These are phyloP conservation scores for Discostella stelligera DNA, from an alignment of 352 stramenopile species.

Conservation along the genomic window DNA sequence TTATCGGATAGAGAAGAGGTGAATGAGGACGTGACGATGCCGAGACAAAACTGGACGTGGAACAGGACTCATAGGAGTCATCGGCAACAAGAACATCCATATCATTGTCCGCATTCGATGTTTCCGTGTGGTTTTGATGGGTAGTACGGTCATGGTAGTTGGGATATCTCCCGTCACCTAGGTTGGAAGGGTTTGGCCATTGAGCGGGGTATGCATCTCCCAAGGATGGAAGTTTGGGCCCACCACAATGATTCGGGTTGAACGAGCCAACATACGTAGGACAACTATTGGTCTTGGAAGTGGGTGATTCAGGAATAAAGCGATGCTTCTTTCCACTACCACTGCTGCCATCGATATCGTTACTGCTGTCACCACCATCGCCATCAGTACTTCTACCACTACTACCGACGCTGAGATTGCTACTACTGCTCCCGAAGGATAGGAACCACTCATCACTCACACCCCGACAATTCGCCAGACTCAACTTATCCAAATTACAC, in stretches of 20 bases:
- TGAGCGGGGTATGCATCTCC: constrained; percentile 21
- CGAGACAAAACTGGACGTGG: constrained; percentile 46
- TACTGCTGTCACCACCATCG: constrained; percentile 10
- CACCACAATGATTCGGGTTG: background rate
- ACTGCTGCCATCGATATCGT: background rate
- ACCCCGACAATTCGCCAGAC: constrained; percentile 62
- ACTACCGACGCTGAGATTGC: constrained; percentile 6
- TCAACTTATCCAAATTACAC: constrained; percentile 66
- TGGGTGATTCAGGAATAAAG: background rate
- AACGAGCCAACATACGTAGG: background rate
- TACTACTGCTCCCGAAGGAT: constrained; percentile 19
- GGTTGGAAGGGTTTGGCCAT: background rate
- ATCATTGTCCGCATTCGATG: background rate
- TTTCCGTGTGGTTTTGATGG: background rate
- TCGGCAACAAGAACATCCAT: constrained; percentile 33
- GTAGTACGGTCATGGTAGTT: background rate
- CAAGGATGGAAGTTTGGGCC: constrained; percentile 22
- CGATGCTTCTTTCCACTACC: constrained; percentile 8
- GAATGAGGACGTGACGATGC: constrained; percentile 25
- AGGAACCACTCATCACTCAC: constrained; percentile 78
- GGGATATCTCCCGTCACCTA: background rate
- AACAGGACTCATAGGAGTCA: constrained; percentile 27
- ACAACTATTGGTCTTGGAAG: background rate
- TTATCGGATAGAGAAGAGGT: constrained; percentile 44
- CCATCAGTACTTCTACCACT: constrained; percentile 1